Evolutionary conservation across 2,329 filamentous ascomycete genomes (phyloP).

Genomic region (Penicillium freii): DNA sequence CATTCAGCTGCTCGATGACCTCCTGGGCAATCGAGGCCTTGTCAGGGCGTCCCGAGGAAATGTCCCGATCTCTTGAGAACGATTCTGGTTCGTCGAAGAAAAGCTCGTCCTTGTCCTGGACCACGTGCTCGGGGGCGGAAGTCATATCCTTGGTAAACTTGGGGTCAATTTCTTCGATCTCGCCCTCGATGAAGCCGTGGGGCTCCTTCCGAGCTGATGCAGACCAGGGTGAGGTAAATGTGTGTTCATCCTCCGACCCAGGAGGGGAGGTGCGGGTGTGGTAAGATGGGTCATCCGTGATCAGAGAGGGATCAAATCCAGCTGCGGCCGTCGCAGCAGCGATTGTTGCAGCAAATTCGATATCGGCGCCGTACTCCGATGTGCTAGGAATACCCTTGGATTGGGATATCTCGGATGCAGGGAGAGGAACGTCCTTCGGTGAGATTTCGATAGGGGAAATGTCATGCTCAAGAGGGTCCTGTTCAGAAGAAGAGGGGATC

Average conservation of each 20-base stretch:
- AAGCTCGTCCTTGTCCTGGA: slow-evolving; percentile 14
- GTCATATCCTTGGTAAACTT: slow-evolving; percentile 30
- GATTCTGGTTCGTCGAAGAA: slow-evolving; percentile 25
- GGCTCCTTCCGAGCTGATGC: slow-evolving; percentile 49
- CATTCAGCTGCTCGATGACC: slow-evolving; percentile 27
- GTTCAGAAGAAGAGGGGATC: slow-evolving; percentile 52
- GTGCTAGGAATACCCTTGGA: slow-evolving; percentile 1
- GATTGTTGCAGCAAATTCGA: slow-evolving; percentile 67
- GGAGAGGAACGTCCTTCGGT: slow-evolving; percentile 12
- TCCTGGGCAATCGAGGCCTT: slow-evolving; percentile 24
- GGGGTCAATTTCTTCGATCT: slow-evolving; percentile 46
- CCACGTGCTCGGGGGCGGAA: slow-evolving; percentile 8
- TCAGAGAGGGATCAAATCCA: slow-evolving; percentile 69
- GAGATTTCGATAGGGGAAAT: slow-evolving; percentile 16
- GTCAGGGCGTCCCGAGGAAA: slow-evolving; percentile 3
- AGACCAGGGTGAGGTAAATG: slow-evolving; percentile 52
- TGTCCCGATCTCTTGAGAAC: slow-evolving; percentile 7
- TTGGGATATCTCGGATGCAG: slow-evolving; percentile 4
- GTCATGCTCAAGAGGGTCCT: slow-evolving; percentile 31
- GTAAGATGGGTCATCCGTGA: slow-evolving; percentile 65
- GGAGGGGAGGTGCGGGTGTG: slow-evolving; percentile 64
- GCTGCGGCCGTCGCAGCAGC: slow-evolving; percentile 67
- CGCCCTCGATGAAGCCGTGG: slow-evolving; percentile 50
- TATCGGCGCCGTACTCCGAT: slow-evolving; percentile 60
- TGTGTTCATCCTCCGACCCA: slow-evolving; percentile 55